Conservation (phyloP, 352 stramenopile genomes). For the Thalassiosira hispida region DNA sequence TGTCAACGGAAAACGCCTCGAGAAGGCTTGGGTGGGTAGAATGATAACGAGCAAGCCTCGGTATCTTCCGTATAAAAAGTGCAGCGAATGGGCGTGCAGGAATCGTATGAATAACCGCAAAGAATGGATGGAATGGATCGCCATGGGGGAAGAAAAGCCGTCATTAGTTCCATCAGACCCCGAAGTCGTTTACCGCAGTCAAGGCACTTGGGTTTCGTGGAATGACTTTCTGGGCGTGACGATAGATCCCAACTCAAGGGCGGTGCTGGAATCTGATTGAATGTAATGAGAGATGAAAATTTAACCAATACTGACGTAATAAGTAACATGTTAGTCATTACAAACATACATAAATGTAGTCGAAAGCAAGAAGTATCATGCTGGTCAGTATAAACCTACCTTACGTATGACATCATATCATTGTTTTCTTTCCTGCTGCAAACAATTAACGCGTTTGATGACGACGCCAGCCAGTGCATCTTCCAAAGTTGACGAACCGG, state of each 20-base stretch:
- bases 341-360: no score
- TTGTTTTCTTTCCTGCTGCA: no score
- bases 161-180: constrained; percentile 1
- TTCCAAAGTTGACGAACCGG: no score
- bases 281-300: no score
- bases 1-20: not conserved
- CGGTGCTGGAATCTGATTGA: not conserved
- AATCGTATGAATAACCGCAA: not conserved
- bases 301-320: no score
- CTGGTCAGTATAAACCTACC: no score
- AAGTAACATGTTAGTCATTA: no score
- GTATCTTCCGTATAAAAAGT: constrained; percentile 1
- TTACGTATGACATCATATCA: no score
- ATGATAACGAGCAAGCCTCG: not conserved
- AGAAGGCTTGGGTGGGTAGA: not conserved
- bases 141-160: not conserved
- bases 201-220: constrained; percentile 5
- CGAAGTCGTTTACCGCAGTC: not conserved
- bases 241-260: not conserved
- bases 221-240: not conserved
- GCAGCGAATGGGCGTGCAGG: not conserved
- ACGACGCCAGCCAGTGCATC: no score
- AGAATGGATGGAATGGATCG: not conserved
- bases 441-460: no score
- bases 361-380: no score